Percentiles rank a stretch among this genome's conserved stretches.
Evolutionary conservation across 495 filamentous ascomycete genomes (phyloP).

Genomic region (Usnea hakonensis): DNA sequence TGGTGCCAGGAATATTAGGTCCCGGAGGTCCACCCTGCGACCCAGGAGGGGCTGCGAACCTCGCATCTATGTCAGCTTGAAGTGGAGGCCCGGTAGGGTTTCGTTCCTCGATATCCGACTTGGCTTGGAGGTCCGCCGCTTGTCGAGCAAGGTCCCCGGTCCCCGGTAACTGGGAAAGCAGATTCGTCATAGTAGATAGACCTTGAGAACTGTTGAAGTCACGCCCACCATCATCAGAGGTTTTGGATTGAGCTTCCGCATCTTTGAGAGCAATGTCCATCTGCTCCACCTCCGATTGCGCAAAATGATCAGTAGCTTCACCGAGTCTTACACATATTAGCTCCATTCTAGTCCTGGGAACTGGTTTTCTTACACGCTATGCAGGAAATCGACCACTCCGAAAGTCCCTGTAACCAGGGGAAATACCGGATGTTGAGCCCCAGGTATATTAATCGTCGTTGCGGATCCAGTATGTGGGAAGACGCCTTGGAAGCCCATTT

Average conservation of each 20-base stretch:
- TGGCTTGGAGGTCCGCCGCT: constrained; percentile 65
- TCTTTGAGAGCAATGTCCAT: constrained; percentile 66
- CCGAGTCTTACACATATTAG: constrained; percentile 34
- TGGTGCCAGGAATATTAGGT: constrained; percentile 58
- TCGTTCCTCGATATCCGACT: constrained; percentile 66
- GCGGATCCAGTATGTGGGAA: constrained; percentile 77
- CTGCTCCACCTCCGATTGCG: constrained; percentile 88
- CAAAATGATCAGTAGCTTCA: constrained; percentile 92
- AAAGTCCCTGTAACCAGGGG: constrained; percentile 87
- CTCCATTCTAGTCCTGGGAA: neutral
- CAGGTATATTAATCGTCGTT: constrained; percentile 65
- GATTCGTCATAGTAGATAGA: constrained; percentile 50
- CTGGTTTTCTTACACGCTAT: constrained; percentile 53
- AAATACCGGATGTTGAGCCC: constrained; percentile 55
- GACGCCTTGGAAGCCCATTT: constrained; percentile 72
- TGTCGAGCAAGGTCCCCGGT: constrained; percentile 68
- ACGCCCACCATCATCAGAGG: constrained; percentile 27
- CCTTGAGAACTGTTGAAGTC: constrained; percentile 27
- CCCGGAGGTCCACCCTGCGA: constrained; percentile 39
- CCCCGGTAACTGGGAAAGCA: constrained; percentile 72
- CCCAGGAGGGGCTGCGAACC: constrained; percentile 44
- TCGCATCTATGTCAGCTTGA: constrained; percentile 36
- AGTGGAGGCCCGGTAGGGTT: neutral
- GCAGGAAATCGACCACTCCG: constrained; percentile 91
- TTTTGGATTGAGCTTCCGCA: constrained; percentile 46